Evolutionary conservation across 495 filamentous ascomycete genomes (phyloP), one percentile per base, ranked within the genome.

Genomic region (Penicillium parvum): DNA sequence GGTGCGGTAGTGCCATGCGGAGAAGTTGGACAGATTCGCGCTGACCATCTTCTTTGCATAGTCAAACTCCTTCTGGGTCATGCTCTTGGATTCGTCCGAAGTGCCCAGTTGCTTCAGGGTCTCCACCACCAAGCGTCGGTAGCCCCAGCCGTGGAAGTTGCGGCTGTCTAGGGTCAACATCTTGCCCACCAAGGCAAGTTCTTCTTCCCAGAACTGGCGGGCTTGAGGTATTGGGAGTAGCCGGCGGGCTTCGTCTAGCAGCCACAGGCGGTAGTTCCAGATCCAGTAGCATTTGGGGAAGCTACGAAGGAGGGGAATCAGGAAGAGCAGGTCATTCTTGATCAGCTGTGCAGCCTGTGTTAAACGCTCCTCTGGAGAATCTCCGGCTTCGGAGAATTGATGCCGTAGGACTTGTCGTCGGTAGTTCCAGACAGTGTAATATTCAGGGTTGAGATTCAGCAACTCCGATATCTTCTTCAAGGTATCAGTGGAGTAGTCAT

Each of bases 221-320:
- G 85, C 74, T n/a, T 68, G 51, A 0, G 64, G 9, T 3, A 58
- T 33, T 8, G 78, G 74, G 6, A 95, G 72, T 23, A 81, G 71
- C 8, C 66, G 60, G 29, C 82, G 83, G 32, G 81, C 80, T 60
- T 87, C 78, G 33, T 83, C 68, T 12, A 99, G 70, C 1, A 90
- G 68, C 92, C 94, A 97, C 9, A 82, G 65, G n/a, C 92, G 83
- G 66, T 96, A 87, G 61, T 94, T 95, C 92, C 92, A 99, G 30
- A 99, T 88, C 90, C 92, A 96, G 72, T 99, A 99, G 72, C 92
- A 97, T 68, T 99, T 99, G 17, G 92, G 94, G 53, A 78, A 88
- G 48, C 88, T 78, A 23, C 80, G 72, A 26, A 97, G 80, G 9
- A 99, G 74, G 2, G 88, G 88, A 26, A 96, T 74, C 26, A 90